These are phyloP conservation scores for Pistacia integerrima DNA, from an alignment of 345 rosid genomes.

Conservation along the genomic window DNA sequence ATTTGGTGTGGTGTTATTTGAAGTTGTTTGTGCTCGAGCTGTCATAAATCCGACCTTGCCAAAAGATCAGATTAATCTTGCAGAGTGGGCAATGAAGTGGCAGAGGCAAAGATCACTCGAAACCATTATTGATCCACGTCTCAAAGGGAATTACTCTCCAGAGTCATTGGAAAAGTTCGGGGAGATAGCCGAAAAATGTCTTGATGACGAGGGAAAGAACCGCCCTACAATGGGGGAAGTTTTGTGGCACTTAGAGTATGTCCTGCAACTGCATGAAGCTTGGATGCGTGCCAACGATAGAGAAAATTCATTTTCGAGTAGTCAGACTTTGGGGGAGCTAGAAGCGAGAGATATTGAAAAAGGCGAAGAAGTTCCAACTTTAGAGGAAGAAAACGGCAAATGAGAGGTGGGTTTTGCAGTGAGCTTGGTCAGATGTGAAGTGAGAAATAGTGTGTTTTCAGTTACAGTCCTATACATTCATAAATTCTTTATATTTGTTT, in stretches of 20 bases:
- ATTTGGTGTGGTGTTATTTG: slow-evolving; percentile 81
- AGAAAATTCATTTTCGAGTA: slow-evolving; percentile 43
- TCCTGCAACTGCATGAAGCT: slow-evolving; percentile 80
- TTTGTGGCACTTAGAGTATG: slow-evolving; percentile 85
- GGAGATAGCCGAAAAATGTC: slow-evolving; percentile 91
- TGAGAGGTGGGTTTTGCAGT: slow-evolving; percentile 9
- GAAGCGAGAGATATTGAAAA: slow-evolving; percentile 27
- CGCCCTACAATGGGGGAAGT: slow-evolving; percentile 94
- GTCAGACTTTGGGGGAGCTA: slow-evolving; percentile 34
- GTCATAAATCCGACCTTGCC: slow-evolving; percentile 90
- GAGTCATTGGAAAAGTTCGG: slow-evolving; percentile 81
- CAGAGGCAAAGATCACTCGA: slow-evolving; percentile 68
- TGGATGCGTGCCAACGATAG: slow-evolving; percentile 50
- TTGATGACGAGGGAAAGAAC: slow-evolving; percentile 77
- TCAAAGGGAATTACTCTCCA: slow-evolving; percentile 49
- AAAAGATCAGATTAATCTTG: slow-evolving; percentile 90
- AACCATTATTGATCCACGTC: slow-evolving; percentile 62
- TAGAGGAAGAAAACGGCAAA: slow-evolving; percentile 18
- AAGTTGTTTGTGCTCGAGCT: slow-evolving; percentile 84
- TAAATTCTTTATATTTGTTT: slow-evolving; percentile 34
- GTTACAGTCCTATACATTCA: slow-evolving; percentile 3
- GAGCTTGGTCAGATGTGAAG: neutral
- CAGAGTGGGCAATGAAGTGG: slow-evolving; percentile 92
- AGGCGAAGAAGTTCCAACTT: neutral
- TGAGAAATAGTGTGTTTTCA: slow-evolving; percentile 10